These are phyloP conservation scores for Globisporangium middletonii DNA, from an alignment of 352 stramenopile genomes.

Conservation along the genomic window DNA sequence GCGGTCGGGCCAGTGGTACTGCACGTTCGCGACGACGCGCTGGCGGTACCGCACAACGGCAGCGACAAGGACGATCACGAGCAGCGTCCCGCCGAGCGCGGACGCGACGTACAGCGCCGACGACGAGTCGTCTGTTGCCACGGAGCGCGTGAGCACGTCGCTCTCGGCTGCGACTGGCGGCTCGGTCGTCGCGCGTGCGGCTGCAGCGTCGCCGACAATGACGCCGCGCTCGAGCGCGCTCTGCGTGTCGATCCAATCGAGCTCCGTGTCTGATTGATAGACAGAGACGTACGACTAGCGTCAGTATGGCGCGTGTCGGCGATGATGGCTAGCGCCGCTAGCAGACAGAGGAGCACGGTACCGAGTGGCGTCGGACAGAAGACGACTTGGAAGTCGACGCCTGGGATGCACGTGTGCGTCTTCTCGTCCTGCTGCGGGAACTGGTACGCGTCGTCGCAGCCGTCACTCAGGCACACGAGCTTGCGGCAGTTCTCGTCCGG, in stretches of 20 bases:
- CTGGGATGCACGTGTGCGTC: constrained; percentile 36
- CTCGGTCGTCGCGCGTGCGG: neutral
- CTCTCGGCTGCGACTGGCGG: neutral
- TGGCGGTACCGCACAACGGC: constrained; percentile 6
- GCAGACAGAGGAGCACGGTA: too few species aligned
- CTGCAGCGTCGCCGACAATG: constrained; percentile 4
- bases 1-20: constrained; percentile 15
- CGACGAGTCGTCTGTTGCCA: constrained; percentile 1
- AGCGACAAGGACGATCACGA: constrained; percentile 2
- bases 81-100: constrained; percentile 7
- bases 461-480: constrained; percentile 43
- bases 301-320: too few species aligned
- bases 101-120: constrained; percentile 7
- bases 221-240: constrained; percentile 6
- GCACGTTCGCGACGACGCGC: constrained; percentile 7
- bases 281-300: too few species aligned
- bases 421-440: constrained; percentile 53
- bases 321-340: too few species aligned
- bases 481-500: constrained; percentile 22
- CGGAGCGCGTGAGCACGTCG: constrained; percentile 4
- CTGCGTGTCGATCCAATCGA: constrained; percentile 7
- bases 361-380: constrained; percentile 29
- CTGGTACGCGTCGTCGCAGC: constrained; percentile 58
- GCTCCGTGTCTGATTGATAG: constrained; percentile 1
- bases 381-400: constrained; percentile 30